Evolutionary conservation across 78 protist species (phyloP), one percentile per base, ranked within the genome.

Genomic region (Capsaspora owczarzaki): DNA sequence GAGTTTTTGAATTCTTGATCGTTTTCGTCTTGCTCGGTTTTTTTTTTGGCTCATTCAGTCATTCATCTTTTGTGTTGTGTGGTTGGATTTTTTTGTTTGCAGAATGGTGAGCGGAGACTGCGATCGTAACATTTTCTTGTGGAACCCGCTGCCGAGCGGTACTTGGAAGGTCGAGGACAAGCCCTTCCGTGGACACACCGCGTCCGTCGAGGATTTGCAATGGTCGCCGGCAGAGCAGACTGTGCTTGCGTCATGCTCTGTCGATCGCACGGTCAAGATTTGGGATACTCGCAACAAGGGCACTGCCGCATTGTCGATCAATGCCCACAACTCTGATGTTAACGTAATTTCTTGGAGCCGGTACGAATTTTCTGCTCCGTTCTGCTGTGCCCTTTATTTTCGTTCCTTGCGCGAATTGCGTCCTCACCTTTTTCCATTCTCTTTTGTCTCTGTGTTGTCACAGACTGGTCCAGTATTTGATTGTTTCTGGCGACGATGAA

Each of bases 401-500:
- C 37, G 12, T 5, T 29, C 37, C 5, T 16, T 29, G 20, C 69
- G n/a, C n/a, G 37, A 61, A 10, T 27, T 20, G 5, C 37, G 12
- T 10, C n/a, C 19, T 27, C 69, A 5, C 69, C n/a, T 27, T 27
- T 61, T 20, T 27, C 31, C 19, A 61, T 27, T 27, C n/a, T 27
- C 37, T 27, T 6, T 27, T 27, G 1, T 33, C 35, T 61, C n/a
- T 2, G 71, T 61, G 71, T 27, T 53, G 63, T 53, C 68, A 1
- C 76, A 82, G 77, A 56, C 0, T 5, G 35, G 61, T 61, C 38
- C 1, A 82, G 40, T 82, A 92, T 61, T 85, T 94, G 46, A 6
- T 96, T 44, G 96, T 89, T 22, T 86, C 96, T n/a, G 98, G 98
- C 56, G 85, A 88, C 31, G 98, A 96, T 76, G 95, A 86, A 53